Percentiles rank a stretch among this genome's conserved stretches.
Conservation (phyloP, 2,329 filamentous ascomycete species). For the Ophiostoma montium region DNA sequence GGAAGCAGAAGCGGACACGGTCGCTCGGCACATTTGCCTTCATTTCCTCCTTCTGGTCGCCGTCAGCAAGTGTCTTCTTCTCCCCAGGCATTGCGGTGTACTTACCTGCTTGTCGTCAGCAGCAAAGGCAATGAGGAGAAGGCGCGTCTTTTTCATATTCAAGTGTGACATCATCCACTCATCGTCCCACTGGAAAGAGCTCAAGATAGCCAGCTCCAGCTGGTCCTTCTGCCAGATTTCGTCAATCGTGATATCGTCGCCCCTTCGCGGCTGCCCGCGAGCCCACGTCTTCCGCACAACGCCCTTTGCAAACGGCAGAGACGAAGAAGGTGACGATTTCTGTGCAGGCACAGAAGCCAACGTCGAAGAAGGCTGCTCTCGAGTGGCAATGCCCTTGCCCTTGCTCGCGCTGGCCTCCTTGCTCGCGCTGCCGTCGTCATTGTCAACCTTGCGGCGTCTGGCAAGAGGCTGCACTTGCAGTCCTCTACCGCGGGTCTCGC, state of each 20-base stretch:
- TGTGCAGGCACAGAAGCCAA: not conserved
- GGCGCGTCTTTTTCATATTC: conserved; percentile 41
- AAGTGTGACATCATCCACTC: conserved; percentile 67
- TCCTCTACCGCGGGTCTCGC: not conserved
- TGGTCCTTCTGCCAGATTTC: conserved; percentile 65
- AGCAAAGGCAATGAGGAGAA: conserved; percentile 47
- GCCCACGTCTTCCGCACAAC: conserved; percentile 73
- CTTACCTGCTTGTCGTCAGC: conserved; percentile 36
- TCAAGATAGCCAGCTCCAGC: conserved; percentile 65
- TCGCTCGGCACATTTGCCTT: conserved; percentile 34
- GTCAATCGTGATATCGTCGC: conserved; percentile 73
- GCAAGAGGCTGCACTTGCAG: not conserved
- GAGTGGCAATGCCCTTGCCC: not conserved
- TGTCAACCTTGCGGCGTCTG: conserved; percentile 1
- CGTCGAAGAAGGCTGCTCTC: not conserved
- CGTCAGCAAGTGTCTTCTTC: not conserved
- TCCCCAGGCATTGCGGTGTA: not conserved
- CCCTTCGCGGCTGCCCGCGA: conserved; percentile 41
- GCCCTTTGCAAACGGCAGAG: conserved; percentile 39
- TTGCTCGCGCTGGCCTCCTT: not conserved
- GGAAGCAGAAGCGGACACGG: conserved; percentile 61
- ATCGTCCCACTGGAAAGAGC: conserved; percentile 76
- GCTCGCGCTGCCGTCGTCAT: not conserved
- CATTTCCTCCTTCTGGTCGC: conserved; percentile 32
- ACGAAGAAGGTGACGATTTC: not conserved